Base-by-base conservation (phyloP, 768 basidiomycete genomes). In the Boletus edulis region DNA sequence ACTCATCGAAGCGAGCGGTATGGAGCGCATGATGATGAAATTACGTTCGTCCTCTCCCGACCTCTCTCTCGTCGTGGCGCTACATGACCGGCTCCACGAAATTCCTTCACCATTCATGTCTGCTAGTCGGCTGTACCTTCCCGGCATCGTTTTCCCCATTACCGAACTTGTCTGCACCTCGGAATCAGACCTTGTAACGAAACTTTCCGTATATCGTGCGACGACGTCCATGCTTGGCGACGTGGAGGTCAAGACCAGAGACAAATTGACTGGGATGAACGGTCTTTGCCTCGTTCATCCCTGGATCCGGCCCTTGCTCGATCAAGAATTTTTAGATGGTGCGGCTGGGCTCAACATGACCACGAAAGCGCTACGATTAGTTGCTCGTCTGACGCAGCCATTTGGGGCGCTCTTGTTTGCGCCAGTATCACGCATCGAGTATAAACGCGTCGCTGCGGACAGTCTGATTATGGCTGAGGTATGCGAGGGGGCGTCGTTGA, bases 1-100 rank as follows among this genome's bases (percentile, higher is more conserved):
- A 18, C 48, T 10, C 20, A 11, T 59, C 10, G 46, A 47, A 24
- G 24, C 45, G 3, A 4, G 14, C 0, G 48, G 43, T 35, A 31
- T 57, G 41, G 43, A 34, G 1, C 14, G 6, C 0, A 20, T 12
- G 0, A 42, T 60, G 0, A 3, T 0, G 5, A 11, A 13, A 31
- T 15, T 52, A 6, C 35, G 34, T 29, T 42, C 48, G 4, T 29
- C 49, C 2, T 2, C 5, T 2, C 94, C 32, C 10, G 44, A 55
- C 11, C 34, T 39, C 8, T 34, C 51, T 6, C 13, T 32, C 0
- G 40, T 17, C 4, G 46, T 1, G 1, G 10, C 0, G 7, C 20
- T 60, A 1, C 52, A 57, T 5, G 38, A 46, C 13, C 34, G 17
- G 7, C 52, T 62, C 1, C 10, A 29, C 2, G 27, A 24, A 0